These are phyloP conservation scores for Heliamphora exappendiculata DNA, from an alignment of 148 eudicot genomes.

Conservation along the genomic window DNA sequence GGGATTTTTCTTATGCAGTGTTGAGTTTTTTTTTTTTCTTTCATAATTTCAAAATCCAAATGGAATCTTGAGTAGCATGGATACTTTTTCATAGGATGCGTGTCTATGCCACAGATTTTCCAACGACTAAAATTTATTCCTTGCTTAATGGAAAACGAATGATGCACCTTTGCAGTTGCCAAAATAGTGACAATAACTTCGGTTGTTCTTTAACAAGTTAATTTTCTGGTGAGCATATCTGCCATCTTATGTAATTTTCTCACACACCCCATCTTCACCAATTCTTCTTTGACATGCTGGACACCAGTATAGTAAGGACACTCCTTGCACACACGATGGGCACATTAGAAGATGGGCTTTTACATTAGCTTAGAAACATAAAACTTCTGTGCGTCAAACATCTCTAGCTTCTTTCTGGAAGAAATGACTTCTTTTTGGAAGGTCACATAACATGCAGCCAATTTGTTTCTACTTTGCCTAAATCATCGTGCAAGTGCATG, in stretches of 20 bases:
- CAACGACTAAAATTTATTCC: neutral
- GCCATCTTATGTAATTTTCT: neutral
- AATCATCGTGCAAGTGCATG: neutral
- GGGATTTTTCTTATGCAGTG: neutral
- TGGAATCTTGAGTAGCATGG: neutral
- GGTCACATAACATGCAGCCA: neutral
- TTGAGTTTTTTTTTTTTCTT: neutral
- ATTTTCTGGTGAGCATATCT: neutral
- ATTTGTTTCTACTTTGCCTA: neutral
- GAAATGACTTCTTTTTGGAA: neutral
- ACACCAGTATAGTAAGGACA: neutral
- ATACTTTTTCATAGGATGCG: neutral
- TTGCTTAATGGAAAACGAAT: neutral
- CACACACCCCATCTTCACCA: neutral
- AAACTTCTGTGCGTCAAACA: neutral
- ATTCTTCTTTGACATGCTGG: neutral
- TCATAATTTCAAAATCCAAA: neutral
- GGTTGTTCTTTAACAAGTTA: neutral
- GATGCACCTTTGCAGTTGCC: neutral
- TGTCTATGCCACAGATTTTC: neutral
- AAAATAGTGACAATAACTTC: neutral
- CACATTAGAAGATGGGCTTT: neutral
- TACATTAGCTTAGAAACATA: neutral
- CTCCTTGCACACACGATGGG: neutral
- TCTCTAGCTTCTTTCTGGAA: neutral